These are phyloP conservation scores for Crassisporium funariophilum DNA, from an alignment of 768 basidiomycete genomes.

Conservation along the genomic window DNA sequence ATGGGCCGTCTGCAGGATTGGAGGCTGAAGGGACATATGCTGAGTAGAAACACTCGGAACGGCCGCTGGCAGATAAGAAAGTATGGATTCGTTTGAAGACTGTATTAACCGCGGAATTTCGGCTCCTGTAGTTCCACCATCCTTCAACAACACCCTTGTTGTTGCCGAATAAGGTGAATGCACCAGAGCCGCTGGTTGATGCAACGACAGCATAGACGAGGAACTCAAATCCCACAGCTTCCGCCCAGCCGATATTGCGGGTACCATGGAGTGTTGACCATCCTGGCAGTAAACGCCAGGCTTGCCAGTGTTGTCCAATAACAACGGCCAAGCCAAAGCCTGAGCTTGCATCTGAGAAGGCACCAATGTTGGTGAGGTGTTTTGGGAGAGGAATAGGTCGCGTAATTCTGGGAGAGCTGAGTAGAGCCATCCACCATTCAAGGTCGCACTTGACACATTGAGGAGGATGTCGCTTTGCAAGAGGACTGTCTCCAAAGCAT, in stretches of 20 bases:
- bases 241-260: slow-evolving; percentile 41
- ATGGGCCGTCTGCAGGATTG: slow-evolving; percentile 32
- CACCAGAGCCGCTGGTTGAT: background rate
- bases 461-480: slow-evolving; percentile 38
- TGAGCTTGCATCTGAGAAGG: slow-evolving; percentile 41
- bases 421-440: slow-evolving; percentile 29
- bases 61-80: background rate
- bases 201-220: slow-evolving; percentile 22
- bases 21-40: slow-evolving; percentile 19
- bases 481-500: slow-evolving; percentile 20
- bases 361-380: slow-evolving; percentile 19
- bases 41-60: slow-evolving; percentile 1
- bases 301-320: slow-evolving; percentile 24
- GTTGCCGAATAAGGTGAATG: background rate
- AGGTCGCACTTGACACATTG: slow-evolving; percentile 26
- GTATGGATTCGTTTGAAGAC: slow-evolving; percentile 18
- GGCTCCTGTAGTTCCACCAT: background rate
- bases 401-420: slow-evolving; percentile 33
- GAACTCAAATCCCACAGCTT: slow-evolving; percentile 39
- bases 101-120: background rate
- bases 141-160: background rate
- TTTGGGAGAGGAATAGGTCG: slow-evolving; percentile 11
- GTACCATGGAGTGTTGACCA: slow-evolving; percentile 9
- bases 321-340: slow-evolving; percentile 27
- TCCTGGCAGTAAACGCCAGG: slow-evolving; percentile 7